phyloP scores from a whole-genome alignment of 306 rosid genomes.

The Abrus precatorius region DNA sequence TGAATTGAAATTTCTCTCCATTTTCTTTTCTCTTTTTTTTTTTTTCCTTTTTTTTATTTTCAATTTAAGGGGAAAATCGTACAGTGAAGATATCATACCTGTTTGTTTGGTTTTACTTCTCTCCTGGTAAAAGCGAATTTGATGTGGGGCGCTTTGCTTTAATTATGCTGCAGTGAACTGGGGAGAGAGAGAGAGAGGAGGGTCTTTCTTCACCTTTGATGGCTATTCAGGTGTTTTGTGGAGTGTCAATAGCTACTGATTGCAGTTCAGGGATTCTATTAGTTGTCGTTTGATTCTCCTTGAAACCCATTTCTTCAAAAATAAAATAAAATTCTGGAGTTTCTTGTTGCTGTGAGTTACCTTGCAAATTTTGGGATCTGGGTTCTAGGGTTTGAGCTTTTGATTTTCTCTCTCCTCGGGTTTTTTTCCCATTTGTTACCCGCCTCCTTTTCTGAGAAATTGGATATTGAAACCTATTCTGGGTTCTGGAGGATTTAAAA shows the following conservation, averaged over 20 bases:
- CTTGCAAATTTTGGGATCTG: conserved; percentile 77
- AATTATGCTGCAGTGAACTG: conserved; percentile 49
- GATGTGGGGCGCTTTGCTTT: conserved; percentile 56
- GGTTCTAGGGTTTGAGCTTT: conserved; percentile 66
- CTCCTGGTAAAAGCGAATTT: conserved; percentile 52
- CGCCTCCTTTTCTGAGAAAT: conserved; percentile 44
- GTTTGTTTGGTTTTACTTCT: conserved; percentile 58
- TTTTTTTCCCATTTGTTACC: conserved; percentile 37
- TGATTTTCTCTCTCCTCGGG: conserved; percentile 53
- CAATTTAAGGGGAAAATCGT: conserved; percentile 44
- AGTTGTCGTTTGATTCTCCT: conserved; percentile 41
- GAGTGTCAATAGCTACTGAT: conserved; percentile 47
- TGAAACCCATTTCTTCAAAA: conserved; percentile 37
- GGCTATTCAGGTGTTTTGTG: conserved; percentile 50
- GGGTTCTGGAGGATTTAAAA: conserved; percentile 18
- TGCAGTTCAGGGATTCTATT: conserved; percentile 19
- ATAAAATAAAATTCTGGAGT: neutral
- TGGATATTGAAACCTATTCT: conserved; percentile 36
- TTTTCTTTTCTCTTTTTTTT: conserved; percentile 24
- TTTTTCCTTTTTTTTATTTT: conserved; percentile 33
- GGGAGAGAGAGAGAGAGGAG: conserved; percentile 25
- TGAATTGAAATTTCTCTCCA: conserved; percentile 24
- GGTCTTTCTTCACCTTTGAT: conserved; percentile 38
- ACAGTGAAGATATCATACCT: conserved; percentile 45
- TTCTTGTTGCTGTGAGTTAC: conserved; percentile 40